A percentile compares a stretch with the other conserved stretches of the same genome.
These are phyloP conservation scores for Dothideomycetes sp. DNA, from an alignment of 2,329 filamentous ascomycete species.

Conservation along the genomic window DNA sequence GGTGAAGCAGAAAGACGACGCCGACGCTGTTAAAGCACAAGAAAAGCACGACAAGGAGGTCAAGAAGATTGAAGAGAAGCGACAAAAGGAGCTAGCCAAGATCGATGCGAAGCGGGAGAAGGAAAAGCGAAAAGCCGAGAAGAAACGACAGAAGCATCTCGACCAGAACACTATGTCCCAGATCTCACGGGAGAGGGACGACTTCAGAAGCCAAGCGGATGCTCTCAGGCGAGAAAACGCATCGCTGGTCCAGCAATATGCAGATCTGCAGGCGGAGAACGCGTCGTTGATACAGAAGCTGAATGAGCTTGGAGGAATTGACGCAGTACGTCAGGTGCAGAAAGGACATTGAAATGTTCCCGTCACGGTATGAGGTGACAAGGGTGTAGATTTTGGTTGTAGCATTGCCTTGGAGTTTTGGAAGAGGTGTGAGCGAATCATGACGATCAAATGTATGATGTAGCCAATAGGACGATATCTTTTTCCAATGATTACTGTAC, in stretches of 20 bases:
- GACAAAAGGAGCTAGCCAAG: conserved; percentile 51
- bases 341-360: too few relatives aligned
- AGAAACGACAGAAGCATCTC: conserved; percentile 32
- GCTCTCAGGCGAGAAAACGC: conserved; percentile 38
- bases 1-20: conserved; percentile 24
- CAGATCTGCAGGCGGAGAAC: conserved; percentile 47
- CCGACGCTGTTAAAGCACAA: conserved; percentile 47
- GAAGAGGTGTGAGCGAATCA: too few relatives aligned
- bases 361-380: too few relatives aligned
- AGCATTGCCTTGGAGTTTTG: too few relatives aligned
- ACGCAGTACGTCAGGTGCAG: conserved; percentile 14
- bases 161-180: conserved; percentile 36
- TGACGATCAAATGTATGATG: too few relatives aligned
- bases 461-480: too few relatives aligned
- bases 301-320: conserved; percentile 24
- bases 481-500: too few relatives aligned
- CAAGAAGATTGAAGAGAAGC: conserved; percentile 52
- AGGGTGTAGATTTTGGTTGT: too few relatives aligned
- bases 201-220: conserved; percentile 33
- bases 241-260: conserved; percentile 39
- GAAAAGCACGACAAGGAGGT: conserved; percentile 56
- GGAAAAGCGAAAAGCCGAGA: conserved; percentile 31
- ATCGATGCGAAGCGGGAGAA: conserved; percentile 28
- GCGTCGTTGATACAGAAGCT: conserved; percentile 36
- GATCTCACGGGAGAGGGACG: conserved; percentile 37